Conservation (phyloP, 305 asterid species). For the Fraxinus velutina region DNA sequence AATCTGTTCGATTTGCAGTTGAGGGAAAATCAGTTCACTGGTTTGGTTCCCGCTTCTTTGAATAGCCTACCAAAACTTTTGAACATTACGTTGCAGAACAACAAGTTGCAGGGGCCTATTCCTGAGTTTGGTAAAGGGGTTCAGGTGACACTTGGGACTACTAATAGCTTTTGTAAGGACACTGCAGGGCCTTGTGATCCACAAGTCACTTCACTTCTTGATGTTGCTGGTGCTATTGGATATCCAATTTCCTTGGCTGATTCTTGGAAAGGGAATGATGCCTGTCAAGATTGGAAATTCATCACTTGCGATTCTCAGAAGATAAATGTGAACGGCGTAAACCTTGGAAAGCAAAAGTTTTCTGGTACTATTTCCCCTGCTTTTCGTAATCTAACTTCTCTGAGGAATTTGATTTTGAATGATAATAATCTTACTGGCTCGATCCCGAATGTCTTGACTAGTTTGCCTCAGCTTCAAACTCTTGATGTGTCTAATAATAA, state of each 20-base stretch:
- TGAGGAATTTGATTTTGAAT: slow-evolving; percentile 65
- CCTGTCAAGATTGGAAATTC: slow-evolving; percentile 63
- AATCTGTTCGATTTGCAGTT: slow-evolving; percentile 68
- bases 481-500: slow-evolving; percentile 82
- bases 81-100: slow-evolving; percentile 62
- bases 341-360: slow-evolving; percentile 46
- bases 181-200: slow-evolving; percentile 77
- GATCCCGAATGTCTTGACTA: slow-evolving; percentile 58
- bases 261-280: slow-evolving; percentile 68
- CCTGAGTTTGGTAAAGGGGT: slow-evolving; percentile 49
- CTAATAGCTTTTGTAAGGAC: slow-evolving; percentile 65
- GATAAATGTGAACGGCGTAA: slow-evolving; percentile 55
- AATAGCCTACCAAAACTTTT: slow-evolving; percentile 43
- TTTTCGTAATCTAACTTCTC: slow-evolving; percentile 56
- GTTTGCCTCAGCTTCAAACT: slow-evolving; percentile 56
- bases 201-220: slow-evolving; percentile 72
- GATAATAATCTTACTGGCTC: slow-evolving; percentile 70
- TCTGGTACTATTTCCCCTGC: slow-evolving; percentile 75
- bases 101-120: slow-evolving; percentile 73
- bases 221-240: slow-evolving; percentile 65
- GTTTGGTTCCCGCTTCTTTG: slow-evolving; percentile 59
- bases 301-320: slow-evolving; percentile 58
- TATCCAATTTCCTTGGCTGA: slow-evolving; percentile 71
- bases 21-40: slow-evolving; percentile 74
- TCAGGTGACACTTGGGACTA: slow-evolving; percentile 22